These are phyloP conservation scores for Zygnema cylindricum DNA, from an alignment of 139 green algal species.

Conservation along the genomic window DNA sequence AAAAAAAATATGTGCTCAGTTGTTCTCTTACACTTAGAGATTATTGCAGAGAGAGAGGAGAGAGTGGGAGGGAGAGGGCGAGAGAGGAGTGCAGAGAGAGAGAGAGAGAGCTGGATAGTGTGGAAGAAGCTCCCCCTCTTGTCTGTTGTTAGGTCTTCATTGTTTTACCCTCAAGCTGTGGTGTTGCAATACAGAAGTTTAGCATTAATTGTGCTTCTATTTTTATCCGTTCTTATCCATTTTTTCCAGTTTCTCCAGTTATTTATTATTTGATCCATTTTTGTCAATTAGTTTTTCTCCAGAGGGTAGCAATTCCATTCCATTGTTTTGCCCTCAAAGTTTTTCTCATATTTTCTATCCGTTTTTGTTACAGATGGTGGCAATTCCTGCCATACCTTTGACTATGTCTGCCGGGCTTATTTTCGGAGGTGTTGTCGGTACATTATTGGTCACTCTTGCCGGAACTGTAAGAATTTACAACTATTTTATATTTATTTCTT, in stretches of 20 bases:
- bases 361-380: constrained; percentile 44
- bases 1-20: not conserved
- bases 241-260: not conserved
- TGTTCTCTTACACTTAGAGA: not conserved
- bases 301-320: not conserved
- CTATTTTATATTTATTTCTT: too few relatives aligned
- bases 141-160: not conserved
- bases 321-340: not conserved
- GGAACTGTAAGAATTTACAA: constrained; percentile 42
- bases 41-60: not conserved
- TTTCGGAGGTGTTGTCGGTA: constrained; percentile 52
- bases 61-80: not conserved
- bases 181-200: not conserved
- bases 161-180: not conserved
- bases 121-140: too few relatives aligned
- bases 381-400: constrained; percentile 59
- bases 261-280: not conserved
- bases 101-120: too few relatives aligned
- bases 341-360: not conserved
- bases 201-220: not conserved
- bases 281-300: not conserved
- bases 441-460: constrained; percentile 49
- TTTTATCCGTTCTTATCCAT: not conserved
- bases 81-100: not conserved
- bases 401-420: constrained; percentile 61